Evolutionary conservation across 2,329 filamentous ascomycete genomes (phyloP).

Genomic region (Trichoderma pleuroti): DNA sequence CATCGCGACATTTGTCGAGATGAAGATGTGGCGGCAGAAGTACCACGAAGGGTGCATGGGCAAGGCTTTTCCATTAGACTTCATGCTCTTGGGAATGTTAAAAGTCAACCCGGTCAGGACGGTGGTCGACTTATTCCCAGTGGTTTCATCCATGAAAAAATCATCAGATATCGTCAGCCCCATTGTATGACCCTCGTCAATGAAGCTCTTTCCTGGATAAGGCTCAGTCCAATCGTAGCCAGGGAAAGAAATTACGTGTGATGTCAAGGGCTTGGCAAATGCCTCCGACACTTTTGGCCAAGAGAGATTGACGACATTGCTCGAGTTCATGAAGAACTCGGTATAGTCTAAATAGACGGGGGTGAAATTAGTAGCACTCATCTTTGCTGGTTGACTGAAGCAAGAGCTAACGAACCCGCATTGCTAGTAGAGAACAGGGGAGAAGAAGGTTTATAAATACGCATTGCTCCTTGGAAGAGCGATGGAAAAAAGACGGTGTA

Average conservation of each 20-base stretch:
- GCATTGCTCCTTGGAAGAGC: neutral
- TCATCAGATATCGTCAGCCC: neutral
- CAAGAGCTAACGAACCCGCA: neutral
- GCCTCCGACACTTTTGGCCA: neutral
- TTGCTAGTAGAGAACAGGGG: neutral
- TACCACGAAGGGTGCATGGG: neutral
- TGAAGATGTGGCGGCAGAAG: neutral
- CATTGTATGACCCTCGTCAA: neutral
- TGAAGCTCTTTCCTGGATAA: neutral
- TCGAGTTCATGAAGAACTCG: neutral
- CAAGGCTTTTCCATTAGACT: neutral
- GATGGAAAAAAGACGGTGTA: neutral
- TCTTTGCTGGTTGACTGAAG: neutral
- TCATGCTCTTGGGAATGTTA: neutral
- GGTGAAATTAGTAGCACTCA: neutral
- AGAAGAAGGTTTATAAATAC: neutral
- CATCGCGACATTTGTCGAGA: neutral
- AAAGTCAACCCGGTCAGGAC: neutral
- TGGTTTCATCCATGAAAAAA: neutral
- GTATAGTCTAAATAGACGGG: neutral
- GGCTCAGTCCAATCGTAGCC: constrained; percentile 1
- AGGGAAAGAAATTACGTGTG: neutral
- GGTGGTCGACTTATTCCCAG: neutral
- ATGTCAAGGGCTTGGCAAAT: neutral
- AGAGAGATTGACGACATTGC: neutral